Evolutionary conservation across 768 basidiomycete genomes (phyloP), one percentile per base, ranked within the genome.

Genomic region (Suillus luteus): DNA sequence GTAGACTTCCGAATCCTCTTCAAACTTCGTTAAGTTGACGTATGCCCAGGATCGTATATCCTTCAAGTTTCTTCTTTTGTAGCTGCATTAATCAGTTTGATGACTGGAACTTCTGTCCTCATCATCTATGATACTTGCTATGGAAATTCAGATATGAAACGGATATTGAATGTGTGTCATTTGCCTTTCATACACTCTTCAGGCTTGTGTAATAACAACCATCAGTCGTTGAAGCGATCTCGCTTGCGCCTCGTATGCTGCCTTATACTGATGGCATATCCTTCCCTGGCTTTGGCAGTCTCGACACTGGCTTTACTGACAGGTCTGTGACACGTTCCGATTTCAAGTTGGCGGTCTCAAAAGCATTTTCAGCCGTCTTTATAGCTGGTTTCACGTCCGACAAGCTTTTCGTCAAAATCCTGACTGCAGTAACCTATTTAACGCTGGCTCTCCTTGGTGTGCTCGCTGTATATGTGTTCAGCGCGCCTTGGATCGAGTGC

Each of bases 111-210:
- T 19, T 54, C 52, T 54, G 52, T 54, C 19, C 52, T 54, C 19
- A 54, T 54, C 31, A n/a, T 54, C 31, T 54, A 54, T 12, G 52
- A 54, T 5, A 54, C 31, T n/a, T 54, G 52, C 19, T 54, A 54
- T 54, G 52, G 17, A 33, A 19, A 19, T 33, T 5, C 27, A 31
- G 52, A 54, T 33, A 33, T 33, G 52, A 54, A 54, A 54, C 17
- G 19, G 5, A 33, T 54, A 19, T n/a, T 33, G 52, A 19, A 12
- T 12, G 52, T 54, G 19, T 11, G 52, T 54, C 31, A 33, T 33
- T 33, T 33, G 17, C 31, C 51, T 33, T 27, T 54, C 31, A 54
- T 33, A n/a, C 19, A 33, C 17, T 7, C 52, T 33, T n/a, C 52
- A 19, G 2, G 52, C 31, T 54, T 19, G 19, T n/a, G 31, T 33